Evolutionary conservation across 331 rosid species (phyloP), one percentile per base, ranked within the genome.

Genomic region (Pyracantha coccinea): DNA sequence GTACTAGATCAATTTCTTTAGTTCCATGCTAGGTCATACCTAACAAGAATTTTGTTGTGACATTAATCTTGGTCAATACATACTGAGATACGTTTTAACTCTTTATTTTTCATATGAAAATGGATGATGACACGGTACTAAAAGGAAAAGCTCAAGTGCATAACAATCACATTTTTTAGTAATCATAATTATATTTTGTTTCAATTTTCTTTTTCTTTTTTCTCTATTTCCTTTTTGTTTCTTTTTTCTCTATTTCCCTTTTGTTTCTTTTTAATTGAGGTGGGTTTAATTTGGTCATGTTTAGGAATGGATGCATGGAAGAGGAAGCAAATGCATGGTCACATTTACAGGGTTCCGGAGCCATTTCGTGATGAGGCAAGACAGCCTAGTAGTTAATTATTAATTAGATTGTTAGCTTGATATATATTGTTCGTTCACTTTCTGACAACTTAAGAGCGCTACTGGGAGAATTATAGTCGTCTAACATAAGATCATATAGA

Each of bases 261-360:
- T 52, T 13, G 68, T 25, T 45, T 60, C 72, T 73, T 63, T 50
- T 10, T 53, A 66, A 38, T 25, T 21, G 4, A 53, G 59, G 58
- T 62, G 53, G 19, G 57, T 8, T 38, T 64, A 9, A 29, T 29
- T 61, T 67, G 58, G 13, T 62, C 33, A 32, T 17, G 54, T 58
- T 23, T 23, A 93, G 98, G 98, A 77, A 91, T 91, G 92, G 96
- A 85, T 59, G 75, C 83, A 79, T 93, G 98, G 97, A 91, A 86
- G 82, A 76, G 95, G 76, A 91, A 79, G 83, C 98, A 91, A 82
- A 77, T 90, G 85, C 98, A 93, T 32, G 87, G 97, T 75, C 98
- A 93, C 78, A 78, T 91, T 44, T 93, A 93, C 83, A 78, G 97
- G 64, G 78, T 82, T 72, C 92, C 97, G 4, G 89, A 90, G 67